Percentiles rank a stretch among this genome's conserved stretches.
These are phyloP conservation scores for Penicillium paxilli DNA, from an alignment of 495 filamentous ascomycete species.

Conservation along the genomic window DNA sequence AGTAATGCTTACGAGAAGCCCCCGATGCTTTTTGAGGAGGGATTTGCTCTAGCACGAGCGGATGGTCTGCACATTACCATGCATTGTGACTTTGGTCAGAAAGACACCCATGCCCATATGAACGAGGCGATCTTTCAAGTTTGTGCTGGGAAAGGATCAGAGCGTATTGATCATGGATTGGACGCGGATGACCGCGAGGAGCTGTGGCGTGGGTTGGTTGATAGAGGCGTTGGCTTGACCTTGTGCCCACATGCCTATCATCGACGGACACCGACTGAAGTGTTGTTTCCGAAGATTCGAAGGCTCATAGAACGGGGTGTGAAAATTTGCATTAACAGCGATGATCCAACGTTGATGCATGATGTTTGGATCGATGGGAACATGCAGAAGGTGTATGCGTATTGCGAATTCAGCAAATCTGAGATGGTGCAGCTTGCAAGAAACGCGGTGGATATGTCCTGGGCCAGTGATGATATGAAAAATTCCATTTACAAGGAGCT, in stretches of 20 bases:
- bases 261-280: conserved; percentile 35
- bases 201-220: conserved; percentile 29
- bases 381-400: conserved; percentile 36
- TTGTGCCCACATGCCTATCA: conserved; percentile 45
- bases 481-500: conserved; percentile 20
- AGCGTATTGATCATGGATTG: conserved; percentile 46
- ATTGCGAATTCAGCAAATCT: conserved; percentile 28
- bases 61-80: conserved; percentile 42
- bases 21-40: conserved; percentile 38
- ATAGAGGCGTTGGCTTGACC: conserved; percentile 37
- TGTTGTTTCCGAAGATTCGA: conserved; percentile 39
- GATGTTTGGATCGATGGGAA: conserved; percentile 45
- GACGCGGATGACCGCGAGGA: conserved; percentile 33
- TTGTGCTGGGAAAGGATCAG: conserved; percentile 22
- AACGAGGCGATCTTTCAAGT: conserved; percentile 33
- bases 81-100: conserved; percentile 47
- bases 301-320: conserved; percentile 36
- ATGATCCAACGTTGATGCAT: conserved; percentile 46
- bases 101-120: conserved; percentile 39
- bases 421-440: conserved; percentile 37
- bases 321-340: conserved; percentile 37
- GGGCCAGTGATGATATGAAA: conserved; percentile 33
- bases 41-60: conserved; percentile 29
- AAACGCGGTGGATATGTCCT: conserved; percentile 43
- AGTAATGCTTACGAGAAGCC: conserved; percentile 42